Evolutionary conservation across 805 yeast species (phyloP), one percentile per base, ranked within the genome.

Genomic region (Cyberlindnera suaveolens): DNA sequence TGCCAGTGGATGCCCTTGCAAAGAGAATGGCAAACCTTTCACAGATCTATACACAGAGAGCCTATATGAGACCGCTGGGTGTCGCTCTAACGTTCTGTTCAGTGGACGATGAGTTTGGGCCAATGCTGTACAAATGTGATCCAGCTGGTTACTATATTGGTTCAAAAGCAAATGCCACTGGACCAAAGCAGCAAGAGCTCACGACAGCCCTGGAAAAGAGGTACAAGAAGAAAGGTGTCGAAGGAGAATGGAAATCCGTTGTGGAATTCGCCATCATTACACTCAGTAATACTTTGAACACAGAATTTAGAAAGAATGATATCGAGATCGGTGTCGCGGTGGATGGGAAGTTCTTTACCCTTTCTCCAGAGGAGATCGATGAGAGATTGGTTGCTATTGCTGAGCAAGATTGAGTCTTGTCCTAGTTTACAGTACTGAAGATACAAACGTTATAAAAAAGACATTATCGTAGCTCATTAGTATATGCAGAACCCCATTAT

Each of bases 51-150:
- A 93, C 99, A 34, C 99, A 93, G 68, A 77, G 97, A 61, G 98
- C 98, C 10, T 91, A 91, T 66, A 93, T 93, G 98, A 80, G 99
- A 66, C 99, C 99, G 20, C 72, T 89, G 53, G 99, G 99, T 32
- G 96, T 91, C 46, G 87, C 96, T 26, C 74, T 89, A 60, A 88
- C 96, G 20, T 83, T 91, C 58, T 75, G 89, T 45, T 79, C 95
- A 36, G 82, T 85, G 44, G 97, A 89, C 64, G 96, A 88, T 60
- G 95, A 83, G 65, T 64, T 70, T 42, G 99, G 98, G 1, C 96
- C 99, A 23, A 79, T 81, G 56, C 74, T 93, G 47, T 89, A 77
- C 71, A 93, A 91, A 70, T 82, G 93, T 52, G 99, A 93, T 66
- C 99, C 99, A 15, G 98, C 99, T 4, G 99, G 99, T 7, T 91